Evolutionary conservation across 345 rosid genomes (phyloP), one percentile per base, ranked within the genome.

Genomic region (Adansonia digitata): DNA sequence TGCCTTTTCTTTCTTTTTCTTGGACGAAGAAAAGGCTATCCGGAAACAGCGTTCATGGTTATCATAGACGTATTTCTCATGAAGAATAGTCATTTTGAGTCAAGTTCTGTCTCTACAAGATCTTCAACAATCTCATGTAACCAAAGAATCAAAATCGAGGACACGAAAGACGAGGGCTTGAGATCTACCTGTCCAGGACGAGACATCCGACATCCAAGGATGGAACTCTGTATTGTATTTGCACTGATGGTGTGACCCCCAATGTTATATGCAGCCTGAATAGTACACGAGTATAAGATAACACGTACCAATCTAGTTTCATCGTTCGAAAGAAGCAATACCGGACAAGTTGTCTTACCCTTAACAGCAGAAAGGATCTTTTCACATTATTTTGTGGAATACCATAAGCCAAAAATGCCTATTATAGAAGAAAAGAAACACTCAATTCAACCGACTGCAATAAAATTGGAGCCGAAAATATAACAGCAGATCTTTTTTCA

Each of bases 261-360:
- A 61, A 94, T 81, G 34, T 92, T 94, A 70, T 92, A 94, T n/a
- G 98, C 98, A 86, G 98, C 97, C 98, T 94, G 88, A 14, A 84
- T 43, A 26, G 40, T 75, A 40, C 56, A 51, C 79, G 73, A 20
- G 70, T 8, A 27, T 77, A 62, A 79, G 77, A 52, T 15, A 73
- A 66, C 42, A 71, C 49, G 56, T 51, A 52, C 52, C 18, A n/a
- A 2, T 18, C 5, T 45, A 22, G 29, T 53, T 60, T 46, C 74
- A 69, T 22, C 13, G 24, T 40, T 74, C 7, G 43, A 15, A 26
- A 48, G 14, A 59, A 60, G 26, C 26, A 56, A 8, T 1, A 24
- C 67, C 10, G 70, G 51, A 24, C 39, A 39, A 42, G 61, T 10
- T 34, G n/a, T 66, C 62, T 72, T 78, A 91, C 99, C 94, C 89